Base-by-base conservation (phyloP, 2,329 filamentous ascomycete genomes). In the Bipolaris gigantea region DNA sequence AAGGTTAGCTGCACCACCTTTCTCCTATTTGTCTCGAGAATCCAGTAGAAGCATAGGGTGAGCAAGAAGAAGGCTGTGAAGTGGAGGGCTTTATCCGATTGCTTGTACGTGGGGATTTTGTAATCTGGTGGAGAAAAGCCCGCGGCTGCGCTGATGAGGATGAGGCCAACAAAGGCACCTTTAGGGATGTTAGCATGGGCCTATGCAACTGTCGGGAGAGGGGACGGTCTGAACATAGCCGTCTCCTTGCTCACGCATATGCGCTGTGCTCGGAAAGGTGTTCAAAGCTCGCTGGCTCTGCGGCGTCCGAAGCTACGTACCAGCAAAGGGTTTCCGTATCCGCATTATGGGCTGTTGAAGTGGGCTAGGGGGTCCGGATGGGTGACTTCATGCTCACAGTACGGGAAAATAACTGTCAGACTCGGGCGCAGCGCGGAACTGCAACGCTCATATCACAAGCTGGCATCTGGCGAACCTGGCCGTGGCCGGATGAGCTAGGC, bases 1-100 rank as follows among this genome's bases (percentile, higher is more conserved):
- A 97, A 79, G 13, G 92, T 96, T 61, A 96, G 78, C 75, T 99
- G 89, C 44, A 96, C 80, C 18, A 86, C 88, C 63, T 93, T 89
- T 47, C 93, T 87, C 59, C 94, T 89, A 59, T 87, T 89, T 48
- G 92, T 95, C 74, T 99, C 94, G 66, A 97, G 78, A 71, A 97
- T 89, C 92, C 94, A 99, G 84, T 99, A 99, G 82, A 97, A 97
- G 64, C 84, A 72, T 39, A 89, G 76, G 15, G 93, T 96, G 48
- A 99, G 83, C 62, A 90, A 72, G 81, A 97, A 96, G 80, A 99
- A 97, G 66, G 89, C 92, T 54, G 92, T 58, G 65, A 89, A 82
- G 76, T 97, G 94, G 25, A 97, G 83, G 68, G 89, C 79, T 76
- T 99, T 97, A 82, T 97, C 92, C 79, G 75, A 79, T 56, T 81